Evolutionary conservation across 345 rosid species (phyloP), one percentile per base, ranked within the genome.

Genomic region (Boechera divaricarpa): DNA sequence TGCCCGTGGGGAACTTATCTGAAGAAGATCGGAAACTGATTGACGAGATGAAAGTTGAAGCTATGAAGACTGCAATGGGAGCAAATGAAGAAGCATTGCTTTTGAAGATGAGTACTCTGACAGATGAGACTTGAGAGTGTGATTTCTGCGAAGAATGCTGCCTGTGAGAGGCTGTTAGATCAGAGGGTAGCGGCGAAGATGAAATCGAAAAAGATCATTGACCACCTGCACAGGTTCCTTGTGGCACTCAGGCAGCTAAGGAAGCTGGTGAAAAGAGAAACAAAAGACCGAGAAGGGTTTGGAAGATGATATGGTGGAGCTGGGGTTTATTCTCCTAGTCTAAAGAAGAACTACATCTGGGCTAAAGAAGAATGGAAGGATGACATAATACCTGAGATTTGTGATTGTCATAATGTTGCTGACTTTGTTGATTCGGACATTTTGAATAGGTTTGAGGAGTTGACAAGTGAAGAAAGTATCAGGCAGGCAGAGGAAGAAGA

Each of bases 291-390:
- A 93, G 73, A 91, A 83, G 81, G 95, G 91, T 56, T 80, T 93
- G 86, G 98, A 93, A 80, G 71, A 93, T 39, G 97, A 75, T 91
- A 91, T 58, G 98, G 98, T 31, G 95, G 98, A 54, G 97, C 93
- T 49, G 97, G 98, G 52, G 97, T 91, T 35, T 93, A 93, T 70
- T 91, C 98, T 69, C 92, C 93, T 63, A 89, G 86, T 73, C 84
- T 93, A 85, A 89, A 44, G 81, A 93, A 91, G 91, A 61, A 93
- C 45, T 91, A 93, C 74, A 81, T 89, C 52, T 82, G 91, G 75
- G 82, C 86, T 2, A 68, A 81, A 67, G 93, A 89, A 6, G 97
- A 89, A 78, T 93, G 98, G 95, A 93, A 93, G 72, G 92, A 91
- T 13, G 98, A 93, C 79, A 69, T 86, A 41, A 36, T 91, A 80